Base-by-base conservation (phyloP, 2,329 filamentous ascomycete genomes). In the Penicillium sp. region DNA sequence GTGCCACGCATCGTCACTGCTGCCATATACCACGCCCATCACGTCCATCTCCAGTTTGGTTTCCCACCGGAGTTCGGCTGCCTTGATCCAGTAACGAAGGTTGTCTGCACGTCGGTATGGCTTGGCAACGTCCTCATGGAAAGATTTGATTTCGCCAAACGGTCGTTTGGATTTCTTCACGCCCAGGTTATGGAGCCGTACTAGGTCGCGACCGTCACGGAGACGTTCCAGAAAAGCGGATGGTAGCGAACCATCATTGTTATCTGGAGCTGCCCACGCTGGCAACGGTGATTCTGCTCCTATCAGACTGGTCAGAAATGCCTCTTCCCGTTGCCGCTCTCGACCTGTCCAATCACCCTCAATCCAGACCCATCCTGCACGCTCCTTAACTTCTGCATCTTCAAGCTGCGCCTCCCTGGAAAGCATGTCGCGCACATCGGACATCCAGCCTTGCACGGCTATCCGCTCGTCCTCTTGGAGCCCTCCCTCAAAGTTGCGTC, bases 41-140 rank as follows among this genome's bases (percentile, higher is more conserved):
- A 94, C 92, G 72, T 97, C 92, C 58, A 97, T 84, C 66, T 90
- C 87, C 56, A 98, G 83, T 68, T 91, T 86, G 45, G 93, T 86
- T 78, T 98, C 95, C 89, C 94, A 99, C 59, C 95, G 88, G 62
- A 98, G 83, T 79, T 99, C 93, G 7, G 93, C 93, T 1, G 94
- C 95, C 81, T 99, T 99, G 78, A 91, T 86, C 94, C 95, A 99
- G 82, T 91, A 99, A 46, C 93, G 88, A 64, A 99, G 84, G 75
- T 99, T 99, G 70, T 99, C 95, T 3, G 93, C 92, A 65, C 90
- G 90, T 53, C 95, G 90, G 76, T 99, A 99, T 0, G 95, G 95
- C 79, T 98, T 98, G 63, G 88, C 89, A 9, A 95, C 94, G 76
- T 99, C 93, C n/a, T 88, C 89, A 76, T 98, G 95, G 76, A 90